A percentile compares a stretch with the other conserved stretches of the same genome.
phyloP scores from a whole-genome alignment of 371 early-diverging fungal genomes.

The Apophysomyces ossiformis region DNA sequence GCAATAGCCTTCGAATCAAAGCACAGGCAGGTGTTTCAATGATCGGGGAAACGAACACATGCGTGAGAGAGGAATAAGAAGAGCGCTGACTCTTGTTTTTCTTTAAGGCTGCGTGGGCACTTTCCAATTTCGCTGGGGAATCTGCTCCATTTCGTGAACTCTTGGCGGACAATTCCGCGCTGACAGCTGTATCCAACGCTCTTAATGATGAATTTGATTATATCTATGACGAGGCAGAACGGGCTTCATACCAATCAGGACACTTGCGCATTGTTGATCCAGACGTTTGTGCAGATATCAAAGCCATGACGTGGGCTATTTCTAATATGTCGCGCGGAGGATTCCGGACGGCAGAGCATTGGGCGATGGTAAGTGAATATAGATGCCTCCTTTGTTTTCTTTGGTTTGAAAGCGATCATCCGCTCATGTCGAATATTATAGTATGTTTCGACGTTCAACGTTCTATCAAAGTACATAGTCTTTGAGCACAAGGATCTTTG shows the following conservation, averaged over 20 bases:
- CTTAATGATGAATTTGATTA: constrained; percentile 16
- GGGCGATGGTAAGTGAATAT: constrained; percentile 28
- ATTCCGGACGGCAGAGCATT: constrained; percentile 41
- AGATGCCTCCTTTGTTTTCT: not conserved
- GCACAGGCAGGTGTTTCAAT: constrained; percentile 42
- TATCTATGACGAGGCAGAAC: constrained; percentile 3
- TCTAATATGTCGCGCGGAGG: constrained; percentile 57
- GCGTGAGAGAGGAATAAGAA: not conserved
- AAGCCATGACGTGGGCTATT: constrained; percentile 46
- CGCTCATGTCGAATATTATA: constrained; percentile 9
- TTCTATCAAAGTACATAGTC: constrained; percentile 46
- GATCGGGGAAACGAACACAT: not conserved
- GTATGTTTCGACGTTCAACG: constrained; percentile 59
- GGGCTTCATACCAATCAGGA: constrained; percentile 8
- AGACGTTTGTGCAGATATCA: constrained; percentile 34
- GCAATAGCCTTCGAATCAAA: constrained; percentile 28
- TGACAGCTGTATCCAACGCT: constrained; percentile 16
- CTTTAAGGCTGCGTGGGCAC: constrained; percentile 48
- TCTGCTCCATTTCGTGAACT: constrained; percentile 40
- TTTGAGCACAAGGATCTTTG: constrained; percentile 55
- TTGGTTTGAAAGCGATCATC: not conserved
- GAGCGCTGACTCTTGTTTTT: not conserved
- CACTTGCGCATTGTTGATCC: constrained; percentile 21
- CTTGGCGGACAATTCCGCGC: constrained; percentile 29
- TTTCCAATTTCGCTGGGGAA: constrained; percentile 55